phyloP scores from a whole-genome alignment of 1,139 yeast genomes.

The Kazachstania sp. region DNA sequence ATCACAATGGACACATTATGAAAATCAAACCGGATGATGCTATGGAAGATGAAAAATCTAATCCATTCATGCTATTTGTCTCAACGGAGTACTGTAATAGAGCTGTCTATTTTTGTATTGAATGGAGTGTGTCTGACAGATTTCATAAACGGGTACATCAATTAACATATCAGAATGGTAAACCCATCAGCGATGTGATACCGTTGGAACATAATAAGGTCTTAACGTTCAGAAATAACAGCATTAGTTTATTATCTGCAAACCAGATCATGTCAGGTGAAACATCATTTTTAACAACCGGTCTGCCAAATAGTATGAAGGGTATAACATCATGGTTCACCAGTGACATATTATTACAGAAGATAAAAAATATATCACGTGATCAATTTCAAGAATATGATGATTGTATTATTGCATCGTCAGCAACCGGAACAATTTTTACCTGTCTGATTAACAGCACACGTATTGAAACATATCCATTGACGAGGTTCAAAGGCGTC shows the following conservation, averaged over 20 bases:
- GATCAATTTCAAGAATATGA: slow-evolving; percentile 7
- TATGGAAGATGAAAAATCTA: not conserved
- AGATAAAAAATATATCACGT: slow-evolving; percentile 7
- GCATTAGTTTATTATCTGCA: slow-evolving; percentile 17
- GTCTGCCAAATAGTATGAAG: slow-evolving; percentile 10
- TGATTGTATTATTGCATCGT: slow-evolving; percentile 16
- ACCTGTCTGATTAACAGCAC: slow-evolving; percentile 12
- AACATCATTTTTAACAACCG: slow-evolving; percentile 9
- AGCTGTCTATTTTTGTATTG: slow-evolving; percentile 18
- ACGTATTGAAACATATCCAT: slow-evolving; percentile 11
- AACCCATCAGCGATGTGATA: slow-evolving; percentile 12
- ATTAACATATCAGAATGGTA: slow-evolving; percentile 16
- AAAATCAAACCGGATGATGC: not conserved
- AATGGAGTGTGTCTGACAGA: slow-evolving; percentile 16
- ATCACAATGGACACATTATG: not conserved
- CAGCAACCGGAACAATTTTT: slow-evolving; percentile 19
- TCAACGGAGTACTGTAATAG: slow-evolving; percentile 14
- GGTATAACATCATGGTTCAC: slow-evolving; percentile 16
- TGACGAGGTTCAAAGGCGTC: slow-evolving; percentile 26
- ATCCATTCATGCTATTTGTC: slow-evolving; percentile 16
- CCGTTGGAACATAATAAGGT: slow-evolving; percentile 17
- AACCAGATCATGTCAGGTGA: slow-evolving; percentile 28
- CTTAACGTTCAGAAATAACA: slow-evolving; percentile 10
- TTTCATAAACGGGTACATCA: slow-evolving; percentile 19
- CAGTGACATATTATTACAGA: slow-evolving; percentile 15